phyloP scores from a whole-genome alignment of 2,329 filamentous ascomycete genomes.

The Nigrograna mackinnonii region DNA sequence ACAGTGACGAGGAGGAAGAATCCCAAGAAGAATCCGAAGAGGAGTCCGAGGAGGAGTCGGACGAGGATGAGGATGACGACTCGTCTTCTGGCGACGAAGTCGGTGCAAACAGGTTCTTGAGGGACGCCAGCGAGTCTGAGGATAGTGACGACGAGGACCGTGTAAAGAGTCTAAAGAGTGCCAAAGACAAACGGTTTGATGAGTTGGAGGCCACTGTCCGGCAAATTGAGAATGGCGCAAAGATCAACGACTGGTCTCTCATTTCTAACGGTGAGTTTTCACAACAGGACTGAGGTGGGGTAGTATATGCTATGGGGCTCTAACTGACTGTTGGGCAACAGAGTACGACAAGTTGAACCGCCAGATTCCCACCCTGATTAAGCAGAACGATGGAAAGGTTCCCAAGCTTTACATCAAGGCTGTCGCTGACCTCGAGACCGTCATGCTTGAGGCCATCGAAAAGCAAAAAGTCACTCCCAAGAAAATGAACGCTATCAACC shows the following conservation, averaged over 20 bases:
- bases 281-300: background rate
- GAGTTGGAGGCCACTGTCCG: conserved; percentile 90
- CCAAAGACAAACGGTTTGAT: conserved; percentile 95
- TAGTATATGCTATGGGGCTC: no score
- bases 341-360: conserved; percentile 95
- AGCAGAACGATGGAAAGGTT: conserved; percentile 69
- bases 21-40: conserved; percentile 60
- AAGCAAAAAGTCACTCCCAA: conserved; percentile 96
- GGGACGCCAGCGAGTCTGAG: conserved; percentile 74
- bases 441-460: conserved; percentile 88
- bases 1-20: conserved; percentile 73
- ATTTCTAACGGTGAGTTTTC: conserved; percentile 77
- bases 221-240: conserved; percentile 93
- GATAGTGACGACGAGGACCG: conserved; percentile 84
- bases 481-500: conserved; percentile 98
- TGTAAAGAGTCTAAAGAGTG: conserved; percentile 88
- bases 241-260: conserved; percentile 96
- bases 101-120: conserved; percentile 85
- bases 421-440: conserved; percentile 90
- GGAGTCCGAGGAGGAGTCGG: conserved; percentile 59
- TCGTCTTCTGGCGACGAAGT: conserved; percentile 62
- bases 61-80: conserved; percentile 49
- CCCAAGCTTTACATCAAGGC: conserved; percentile 94
- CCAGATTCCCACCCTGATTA: conserved; percentile 64
- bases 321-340: no score